Evolutionary conservation across 2,329 filamentous ascomycete genomes (phyloP), one percentile per base, ranked within the genome.

Genomic region (Aspergillus caelatus): DNA sequence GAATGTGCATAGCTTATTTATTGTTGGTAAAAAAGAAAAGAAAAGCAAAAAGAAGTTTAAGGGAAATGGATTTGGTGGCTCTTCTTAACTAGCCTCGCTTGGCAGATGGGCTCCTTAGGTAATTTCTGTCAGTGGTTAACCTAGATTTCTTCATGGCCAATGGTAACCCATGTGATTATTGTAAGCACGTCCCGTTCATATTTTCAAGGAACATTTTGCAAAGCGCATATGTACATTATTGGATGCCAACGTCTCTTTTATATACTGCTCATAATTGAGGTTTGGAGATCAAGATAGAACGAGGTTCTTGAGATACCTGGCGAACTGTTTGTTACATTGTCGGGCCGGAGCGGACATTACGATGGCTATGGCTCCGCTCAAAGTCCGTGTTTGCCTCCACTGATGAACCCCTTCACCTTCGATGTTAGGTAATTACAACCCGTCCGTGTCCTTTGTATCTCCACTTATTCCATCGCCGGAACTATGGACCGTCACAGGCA

Each of bases 351-450:
- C 46, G 46, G 46, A 36, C 19, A 54, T 34, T 34, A 28, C 21
- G 52, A n/a, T 23, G 52, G 30, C 28, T n/a, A 54, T 36, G 50
- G 26, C 32, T 54, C 28, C 52, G 52, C 30, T 6, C n/a, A 34
- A 34, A 34, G 30, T n/a, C 52, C 52, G 52, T 28, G 21, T 54
- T 54, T 32, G 52, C 52, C 52, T 54, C 52, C 52, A 54, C 52
- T 54, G 52, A 54, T 54, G 52, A 54, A 36, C 52, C 30, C 4
- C 11, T 36, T 36, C 52, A 36, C 52, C 52, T 54, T 36, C 32
- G 30, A 54, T 54, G 32, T 54, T 54, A 54, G 52, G 52, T 54
- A 54, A 54, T 54, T 54, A 8, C 21, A 36, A 21, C n/a, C 52
- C 30, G 52, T 54, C 52, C 52, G 16, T 54, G 52, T 54, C 52